Evolutionary conservation across 1,284 basidiomycete genomes (phyloP), one percentile per base, ranked within the genome.

Genomic region (Cryptococcus sp.): DNA sequence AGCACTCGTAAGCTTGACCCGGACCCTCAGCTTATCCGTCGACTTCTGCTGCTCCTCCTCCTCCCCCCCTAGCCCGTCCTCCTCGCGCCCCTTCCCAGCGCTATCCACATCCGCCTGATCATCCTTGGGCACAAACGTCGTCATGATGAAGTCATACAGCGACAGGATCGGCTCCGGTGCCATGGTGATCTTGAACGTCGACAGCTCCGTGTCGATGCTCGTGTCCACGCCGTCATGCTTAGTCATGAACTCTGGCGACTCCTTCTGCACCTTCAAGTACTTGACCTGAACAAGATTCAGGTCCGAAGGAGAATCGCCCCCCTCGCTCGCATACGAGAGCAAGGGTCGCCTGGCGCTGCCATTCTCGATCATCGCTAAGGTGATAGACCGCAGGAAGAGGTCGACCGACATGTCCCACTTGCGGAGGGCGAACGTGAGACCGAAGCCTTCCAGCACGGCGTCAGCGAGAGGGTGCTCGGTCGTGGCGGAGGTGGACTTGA

Each of bases 71-170:
- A 51, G 55, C 52, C 55, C 55, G 37, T 37, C 55, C 47, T 57
- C 60, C n/a, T 73, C 63, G 59, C 77, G 63, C 8, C 47, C 38
- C 12, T 52, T 21, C n/a, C 55, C 52, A 18, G 56, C 56, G 33
- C 52, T 52, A n/a, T 64, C 63, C 20, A 61, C 52, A 23, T 21
- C 55, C 7, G 43, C 42, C 47, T 39, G 45, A 35, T 76, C 70
- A 49, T 79, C 66, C 23, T 80, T 73, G 4, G 88, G 84, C 15
- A 91, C 88, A 75, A 97, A 97, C 0, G 94, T 96, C 6, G 90
- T 89, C 88, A 99, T 96, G 77, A 99, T 87, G 79, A 97, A 98
- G 78, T 98, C 93, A 76, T 98, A 98, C 11, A 98, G 79, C 2
- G 87, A 83, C 42, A 99, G 80, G 46, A 98, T 87, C 18, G 95